Evolutionary conservation across 768 basidiomycete genomes (phyloP), one percentile per base, ranked within the genome.

Genomic region (Melanogaster broomeanus): DNA sequence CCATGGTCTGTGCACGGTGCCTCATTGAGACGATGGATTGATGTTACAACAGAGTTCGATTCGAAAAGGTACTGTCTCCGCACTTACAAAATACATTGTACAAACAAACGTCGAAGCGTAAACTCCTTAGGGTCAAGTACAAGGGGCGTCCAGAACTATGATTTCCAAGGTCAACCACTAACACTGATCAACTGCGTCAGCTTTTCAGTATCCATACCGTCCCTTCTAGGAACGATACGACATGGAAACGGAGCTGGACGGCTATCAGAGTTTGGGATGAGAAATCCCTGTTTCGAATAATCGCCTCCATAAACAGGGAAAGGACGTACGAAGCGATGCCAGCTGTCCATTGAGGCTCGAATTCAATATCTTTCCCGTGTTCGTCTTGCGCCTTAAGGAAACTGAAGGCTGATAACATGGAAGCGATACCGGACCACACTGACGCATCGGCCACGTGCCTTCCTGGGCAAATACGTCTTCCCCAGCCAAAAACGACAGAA

Each of bases 361-460:
- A 51, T 13, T 47, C 44, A 2, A 55, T 51, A 4, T 42, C 42
- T 19, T 51, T 51, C 6, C 76, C 74, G 44, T 65, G 53, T 19
- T 48, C 56, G 38, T 72, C 71, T 5, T 64, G 37, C 2, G 70
- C 66, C 52, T 74, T 75, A 2, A 57, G 54, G 30, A 80, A 72
- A 18, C 70, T 51, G 46, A 79, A 73, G 8, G 65, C 57, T 7
- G 76, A 61, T 10, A 77, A 60, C 34, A 75, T 65, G 37, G 65
- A 71, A n/a, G 67, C 54, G 8, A 77, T 67, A 44, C 66, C 69
- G 21, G 75, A 53, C 59, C 74, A 77, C 40, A 74, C 28, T 0
- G 70, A 66, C 43, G 65, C 58, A 42, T 72, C 65, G 0, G 69
- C 74, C 4, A 76, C 44, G 51, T 72, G 51, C 2, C 66, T 65